Base-by-base conservation (phyloP, 495 filamentous ascomycete species). In the Hypoxylon rickii region DNA sequence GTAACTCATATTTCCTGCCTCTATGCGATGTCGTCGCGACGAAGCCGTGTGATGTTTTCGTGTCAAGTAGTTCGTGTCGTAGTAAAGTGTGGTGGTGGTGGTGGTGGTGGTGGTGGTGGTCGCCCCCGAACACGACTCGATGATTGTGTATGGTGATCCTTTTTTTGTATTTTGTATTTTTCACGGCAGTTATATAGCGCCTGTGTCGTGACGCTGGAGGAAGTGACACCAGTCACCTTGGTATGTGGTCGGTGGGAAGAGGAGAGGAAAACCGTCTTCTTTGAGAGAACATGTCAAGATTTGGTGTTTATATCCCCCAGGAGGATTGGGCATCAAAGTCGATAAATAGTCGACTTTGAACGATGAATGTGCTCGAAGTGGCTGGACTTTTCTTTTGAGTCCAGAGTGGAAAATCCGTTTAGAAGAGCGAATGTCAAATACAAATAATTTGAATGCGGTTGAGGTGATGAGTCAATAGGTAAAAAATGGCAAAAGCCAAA, bases 171-270 rank as follows among this genome's bases (percentile, higher is more conserved):
- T 31, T 50, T 41, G n/a, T n/a, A n/a, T 59, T 54, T 45, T 58
- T 38, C 19, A 29, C 36, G 16, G 42, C 18, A 47, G 41, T 58
- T 48, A 45, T 38, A 63, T 73, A 64, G 76, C 73, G 76, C 70
- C 67, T 69, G 70, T 74, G 75, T 71, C 73, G 75, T 70, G 67
- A 71, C 73, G 75, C 74, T 64, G 65, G 49, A 68, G 69, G 68
- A 72, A 69, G 74, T 73, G 73, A 77, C 67, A 60, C 74, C 72
- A 60, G 75, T 80, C 77, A 80, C 77, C 76, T 78, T 73, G 77
- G 74, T 74, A 74, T 79, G 75, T 76, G 75, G 71, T 79, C 76
- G 77, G 76, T 75, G 67, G 75, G 74, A 75, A 77, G 75, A 76
- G 70, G 73, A 63, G 71, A 76, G 66, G 69, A 73, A 69, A 68